Base-by-base conservation (phyloP, 2,329 filamentous ascomycete species). In the Penicillium occitanis region DNA sequence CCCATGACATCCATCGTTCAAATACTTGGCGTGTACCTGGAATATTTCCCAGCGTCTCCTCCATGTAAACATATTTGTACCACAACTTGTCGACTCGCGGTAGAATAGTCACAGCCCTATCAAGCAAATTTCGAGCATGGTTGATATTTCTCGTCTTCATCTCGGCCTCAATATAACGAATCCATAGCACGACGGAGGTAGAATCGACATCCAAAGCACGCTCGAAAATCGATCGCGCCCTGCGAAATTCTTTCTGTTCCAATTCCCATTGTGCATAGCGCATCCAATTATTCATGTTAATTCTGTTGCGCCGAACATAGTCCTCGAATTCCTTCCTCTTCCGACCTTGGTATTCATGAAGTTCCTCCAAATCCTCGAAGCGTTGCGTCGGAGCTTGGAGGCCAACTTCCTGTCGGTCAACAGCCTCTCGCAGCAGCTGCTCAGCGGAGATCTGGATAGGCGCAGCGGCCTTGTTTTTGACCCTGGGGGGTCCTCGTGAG, bases 31-130 rank as follows among this genome's bases (percentile, higher is more conserved):
- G 85, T 2, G 93, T 96, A 42, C 94, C 95, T 2, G 93, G 88
- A 59, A 99, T 89, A 73, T 99, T 97, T 6, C 93, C 93, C 64
- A 99, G 85, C 80, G 94, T 98, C 85, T 99, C 95, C 82, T 98
- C 94, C 90, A 97, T 96, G 77, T 96, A 97, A 30, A 96, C 92
- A 83, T 97, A 99, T 78, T 98, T 98, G 83, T 97, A 99, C 95
- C 95, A 99, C 40, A 99, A 82, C 84, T 98, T 98, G 77, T 98
- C 93, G 48, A 98, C 87, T 66, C 95, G 85, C 5, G 95, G 95
- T 46, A 97, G 83, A 65, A 96, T 91, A 0, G 93, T 93, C 63
- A 98, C 92, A n/a, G 95, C 93, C 64, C 95, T 90, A 77, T 99
- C 95, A 62, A 99, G 87, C 61, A 99, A 80, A 76, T 99, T 99